These are phyloP conservation scores for Aspergillus bridgeri DNA, from an alignment of 495 filamentous ascomycete genomes.

Conservation along the genomic window DNA sequence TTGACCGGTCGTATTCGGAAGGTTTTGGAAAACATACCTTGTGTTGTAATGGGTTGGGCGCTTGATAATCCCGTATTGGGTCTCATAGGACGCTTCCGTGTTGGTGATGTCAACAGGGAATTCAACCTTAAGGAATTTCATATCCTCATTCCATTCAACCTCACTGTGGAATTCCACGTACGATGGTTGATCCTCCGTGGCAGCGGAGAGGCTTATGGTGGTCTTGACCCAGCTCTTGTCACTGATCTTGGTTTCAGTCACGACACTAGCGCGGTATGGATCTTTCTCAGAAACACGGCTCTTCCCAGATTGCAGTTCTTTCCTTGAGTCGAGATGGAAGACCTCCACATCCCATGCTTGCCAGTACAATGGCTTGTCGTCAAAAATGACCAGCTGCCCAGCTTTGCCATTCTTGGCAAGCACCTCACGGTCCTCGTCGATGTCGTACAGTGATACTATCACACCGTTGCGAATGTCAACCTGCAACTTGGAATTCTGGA, in stretches of 20 bases:
- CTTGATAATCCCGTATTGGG: constrained; percentile 82
- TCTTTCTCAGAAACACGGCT: constrained; percentile 71
- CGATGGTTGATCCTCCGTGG: constrained; percentile 58
- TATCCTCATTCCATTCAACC: constrained; percentile 89
- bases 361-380: constrained; percentile 98
- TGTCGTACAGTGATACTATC: constrained; percentile 81
- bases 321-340: constrained; percentile 84
- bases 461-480: constrained; percentile 68
- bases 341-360: constrained; percentile 99
- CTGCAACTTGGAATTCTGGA: constrained; percentile 71
- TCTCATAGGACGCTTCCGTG: constrained; percentile 94
- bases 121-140: constrained; percentile 98
- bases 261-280: constrained; percentile 70
- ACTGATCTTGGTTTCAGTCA: constrained; percentile 81
- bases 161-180: constrained; percentile 76
- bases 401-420: constrained; percentile 76
- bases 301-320: constrained; percentile 61
- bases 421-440: constrained; percentile 65
- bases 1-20: constrained; percentile 1
- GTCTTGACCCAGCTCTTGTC: constrained; percentile 85
- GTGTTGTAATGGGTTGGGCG: constrained; percentile 96
- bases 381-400: constrained; percentile 91
- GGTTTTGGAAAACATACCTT: constrained; percentile 38
- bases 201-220: constrained; percentile 72
- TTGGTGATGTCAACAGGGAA: constrained; percentile 92